Base-by-base conservation (phyloP, 495 filamentous ascomycete genomes). In the Delitschia confertaspora region DNA sequence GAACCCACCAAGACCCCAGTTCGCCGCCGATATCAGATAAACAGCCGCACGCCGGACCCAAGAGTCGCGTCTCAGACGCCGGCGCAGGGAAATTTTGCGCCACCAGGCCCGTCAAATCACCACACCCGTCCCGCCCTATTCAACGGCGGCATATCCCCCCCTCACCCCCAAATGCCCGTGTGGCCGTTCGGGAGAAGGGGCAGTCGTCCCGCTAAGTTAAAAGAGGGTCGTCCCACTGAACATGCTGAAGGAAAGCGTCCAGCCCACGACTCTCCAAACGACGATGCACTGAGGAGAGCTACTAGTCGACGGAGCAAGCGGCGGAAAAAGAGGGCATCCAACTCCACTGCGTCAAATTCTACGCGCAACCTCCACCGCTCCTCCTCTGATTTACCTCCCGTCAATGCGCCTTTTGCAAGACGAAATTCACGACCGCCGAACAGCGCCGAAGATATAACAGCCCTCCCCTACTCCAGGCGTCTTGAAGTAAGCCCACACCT, bases 391-490 rank as follows among this genome's bases (percentile, higher is more conserved):
- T 30, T 40, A 18, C 23, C 37, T 22, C 42, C 48, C 18, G 43
- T 24, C 33, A 29, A 48, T 27, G 8, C 20, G 14, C n/a, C 36
- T 9, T 41, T 37, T 35, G 47, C 30, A 19, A 34, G 1, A 22
- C 32, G 30, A 30, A 29, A 7, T 13, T 7, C 21, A 5, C 49
- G 24, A 24, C 16, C 30, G 25, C 39, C 10, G 16, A 19, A 14
- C 29, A 62, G 60, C 56, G 47, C 47, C 32, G 60, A 64, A 45
- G 51, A 61, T 44, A 65, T 67, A 53, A 65, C 64, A 14, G 64
- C 64, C n/a, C 56, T 67, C 5, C 64, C 64, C 8, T 13, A 44
- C 18, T 45, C 34, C 30, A 52, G 44, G 21, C 43, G 31, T 36
- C 52, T 63, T 20, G 47, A 49, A n/a, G 51, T 52, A 17, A 64